These are phyloP conservation scores for Xerocomellus dryophilus DNA, from an alignment of 768 basidiomycete species.

Conservation along the genomic window DNA sequence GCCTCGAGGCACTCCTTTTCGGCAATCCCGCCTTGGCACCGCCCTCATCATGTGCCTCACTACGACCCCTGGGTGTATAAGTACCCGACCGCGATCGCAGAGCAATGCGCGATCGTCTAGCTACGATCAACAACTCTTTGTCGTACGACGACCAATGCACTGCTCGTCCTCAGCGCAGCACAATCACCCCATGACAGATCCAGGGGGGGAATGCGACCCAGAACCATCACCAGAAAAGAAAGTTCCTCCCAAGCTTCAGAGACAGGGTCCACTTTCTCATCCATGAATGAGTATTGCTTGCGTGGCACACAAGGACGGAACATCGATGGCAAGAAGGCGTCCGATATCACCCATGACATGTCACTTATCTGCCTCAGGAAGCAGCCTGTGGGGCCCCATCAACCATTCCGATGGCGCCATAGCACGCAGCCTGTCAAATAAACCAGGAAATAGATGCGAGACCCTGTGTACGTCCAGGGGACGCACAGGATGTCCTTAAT, in stretches of 20 bases:
- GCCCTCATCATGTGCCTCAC: conserved; percentile 1
- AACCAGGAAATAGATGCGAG: background rate
- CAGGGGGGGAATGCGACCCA: background rate
- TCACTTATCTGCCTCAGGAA: background rate
- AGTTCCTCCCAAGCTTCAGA: background rate
- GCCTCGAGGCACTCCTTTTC: conserved; percentile 27
- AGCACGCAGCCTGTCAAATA: background rate
- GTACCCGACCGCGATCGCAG: background rate
- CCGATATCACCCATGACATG: conserved; percentile 1
- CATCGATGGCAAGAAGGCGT: conserved; percentile 2
- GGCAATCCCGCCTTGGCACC: conserved; percentile 1
- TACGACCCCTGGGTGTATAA: too few relatives aligned
- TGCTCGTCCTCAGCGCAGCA: background rate
- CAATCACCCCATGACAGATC: background rate
- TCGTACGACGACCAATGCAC: background rate
- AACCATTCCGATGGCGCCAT: background rate
- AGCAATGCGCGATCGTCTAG: background rate
- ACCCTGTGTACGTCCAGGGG: background rate
- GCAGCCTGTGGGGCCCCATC: too few relatives aligned
- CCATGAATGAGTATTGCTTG: conserved; percentile 10
- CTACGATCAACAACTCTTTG: background rate
- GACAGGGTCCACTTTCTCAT: conserved; percentile 16
- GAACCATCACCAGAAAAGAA: conserved; percentile 12
- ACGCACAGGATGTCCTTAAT: background rate
- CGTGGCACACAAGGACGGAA: conserved; percentile 2